A percentile compares a stretch with the other conserved stretches of the same genome.
phyloP scores from a whole-genome alignment of 2,329 filamentous ascomycete species.

The Fusarium subglutinans region DNA sequence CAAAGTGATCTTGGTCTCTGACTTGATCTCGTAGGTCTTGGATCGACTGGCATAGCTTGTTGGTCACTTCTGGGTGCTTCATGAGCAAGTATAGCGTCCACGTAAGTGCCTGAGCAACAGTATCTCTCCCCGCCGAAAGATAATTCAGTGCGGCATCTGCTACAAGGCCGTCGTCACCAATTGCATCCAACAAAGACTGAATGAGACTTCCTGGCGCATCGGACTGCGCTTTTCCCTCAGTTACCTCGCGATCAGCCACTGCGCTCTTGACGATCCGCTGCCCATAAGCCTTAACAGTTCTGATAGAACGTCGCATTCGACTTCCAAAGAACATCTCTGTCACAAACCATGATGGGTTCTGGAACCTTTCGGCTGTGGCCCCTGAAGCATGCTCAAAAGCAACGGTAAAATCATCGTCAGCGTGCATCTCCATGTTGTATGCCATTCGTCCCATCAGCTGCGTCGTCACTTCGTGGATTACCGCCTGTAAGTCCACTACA shows the following conservation, averaged over 20 bases:
- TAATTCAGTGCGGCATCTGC: slow-evolving; percentile 74
- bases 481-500: slow-evolving; percentile 64
- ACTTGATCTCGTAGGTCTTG: slow-evolving; percentile 22
- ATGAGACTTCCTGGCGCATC: slow-evolving; percentile 65
- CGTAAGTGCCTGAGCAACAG: slow-evolving; percentile 70
- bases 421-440: slow-evolving; percentile 74
- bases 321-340: slow-evolving; percentile 63
- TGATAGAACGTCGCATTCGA: slow-evolving; percentile 59
- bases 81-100: slow-evolving; percentile 72
- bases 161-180: slow-evolving; percentile 63
- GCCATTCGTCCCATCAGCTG: slow-evolving; percentile 74
- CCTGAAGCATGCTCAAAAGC: slow-evolving; percentile 72
- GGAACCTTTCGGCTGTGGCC: slow-evolving; percentile 68
- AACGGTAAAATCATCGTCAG: slow-evolving; percentile 66
- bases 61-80: slow-evolving; percentile 54
- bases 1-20: neutral
- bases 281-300: slow-evolving; percentile 64
- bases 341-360: slow-evolving; percentile 70
- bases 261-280: slow-evolving; percentile 65
- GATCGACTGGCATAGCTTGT: slow-evolving; percentile 56
- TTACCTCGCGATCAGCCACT: slow-evolving; percentile 46
- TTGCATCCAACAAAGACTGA: slow-evolving; percentile 66
- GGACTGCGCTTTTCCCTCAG: slow-evolving; percentile 7
- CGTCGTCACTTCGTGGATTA: slow-evolving; percentile 72
- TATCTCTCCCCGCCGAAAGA: slow-evolving; percentile 71